A percentile compares a stretch with the other conserved stretches of the same genome.
These are phyloP conservation scores for Croton setiger DNA, from an alignment of 441 rosid genomes.

Conservation along the genomic window DNA sequence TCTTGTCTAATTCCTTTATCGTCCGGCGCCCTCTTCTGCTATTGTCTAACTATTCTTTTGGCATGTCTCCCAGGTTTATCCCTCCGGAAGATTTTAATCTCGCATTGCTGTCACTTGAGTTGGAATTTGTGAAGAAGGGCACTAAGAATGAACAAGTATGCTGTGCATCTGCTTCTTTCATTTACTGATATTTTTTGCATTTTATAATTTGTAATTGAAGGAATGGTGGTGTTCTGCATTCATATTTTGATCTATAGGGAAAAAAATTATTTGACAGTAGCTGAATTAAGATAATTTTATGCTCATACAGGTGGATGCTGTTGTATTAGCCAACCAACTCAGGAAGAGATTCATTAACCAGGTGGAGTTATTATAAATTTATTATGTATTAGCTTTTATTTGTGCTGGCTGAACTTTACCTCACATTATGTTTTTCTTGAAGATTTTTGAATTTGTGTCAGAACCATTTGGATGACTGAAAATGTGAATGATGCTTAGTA, in stretches of 20 bases:
- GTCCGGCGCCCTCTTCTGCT: too few relatives aligned
- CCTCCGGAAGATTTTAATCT: constrained; percentile 74
- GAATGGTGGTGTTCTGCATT: too few relatives aligned
- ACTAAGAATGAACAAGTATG: constrained; percentile 78
- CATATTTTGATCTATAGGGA: neutral
- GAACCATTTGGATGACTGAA: neutral
- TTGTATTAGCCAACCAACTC: constrained; percentile 67
- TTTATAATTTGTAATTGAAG: neutral
- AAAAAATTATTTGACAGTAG: neutral
- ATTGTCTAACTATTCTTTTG: neutral
- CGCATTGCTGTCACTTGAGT: constrained; percentile 71
- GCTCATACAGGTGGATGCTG: constrained; percentile 77
- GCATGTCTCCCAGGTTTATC: constrained; percentile 44
- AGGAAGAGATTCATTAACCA: constrained; percentile 73
- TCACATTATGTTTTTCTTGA: too few relatives aligned
- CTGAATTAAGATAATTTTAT: constrained; percentile 1
- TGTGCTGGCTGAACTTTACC: neutral
- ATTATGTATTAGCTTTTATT: constrained; percentile 5
- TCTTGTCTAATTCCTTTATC: too few relatives aligned
- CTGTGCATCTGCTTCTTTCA: neutral
- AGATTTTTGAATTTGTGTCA: neutral
- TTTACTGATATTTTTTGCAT: neutral
- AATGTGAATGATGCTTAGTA: neutral
- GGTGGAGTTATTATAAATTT: constrained; percentile 32
- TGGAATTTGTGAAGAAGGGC: constrained; percentile 91